phyloP scores from a whole-genome alignment of 768 basidiomycete genomes.

The Amanita pallidorosea region DNA sequence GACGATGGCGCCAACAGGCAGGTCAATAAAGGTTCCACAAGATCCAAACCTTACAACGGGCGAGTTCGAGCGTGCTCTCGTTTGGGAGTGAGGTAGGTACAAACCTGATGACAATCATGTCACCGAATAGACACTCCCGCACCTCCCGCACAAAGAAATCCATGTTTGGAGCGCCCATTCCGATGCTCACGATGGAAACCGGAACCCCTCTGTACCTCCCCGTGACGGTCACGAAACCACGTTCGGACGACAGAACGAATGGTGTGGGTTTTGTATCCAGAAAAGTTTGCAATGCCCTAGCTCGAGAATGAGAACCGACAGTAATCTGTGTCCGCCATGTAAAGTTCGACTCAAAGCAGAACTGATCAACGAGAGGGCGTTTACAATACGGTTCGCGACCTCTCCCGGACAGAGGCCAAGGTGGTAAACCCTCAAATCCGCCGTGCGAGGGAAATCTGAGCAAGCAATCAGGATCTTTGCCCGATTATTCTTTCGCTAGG shows the following conservation, averaged over 20 bases:
- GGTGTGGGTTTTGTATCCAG: constrained; percentile 50
- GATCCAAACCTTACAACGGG: constrained; percentile 54
- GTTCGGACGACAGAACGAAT: constrained; percentile 58
- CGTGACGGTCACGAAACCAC: constrained; percentile 68
- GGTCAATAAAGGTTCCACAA: constrained; percentile 59
- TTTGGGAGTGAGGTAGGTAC: not conserved
- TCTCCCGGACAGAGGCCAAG: constrained; percentile 67
- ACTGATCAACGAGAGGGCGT: constrained; percentile 8
- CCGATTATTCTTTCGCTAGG: not conserved
- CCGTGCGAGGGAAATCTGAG: constrained; percentile 68
- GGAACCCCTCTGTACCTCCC: constrained; percentile 54
- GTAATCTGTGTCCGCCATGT: constrained; percentile 39
- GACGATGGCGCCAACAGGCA: constrained; percentile 69
- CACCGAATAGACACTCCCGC: constrained; percentile 61
- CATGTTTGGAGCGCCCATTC: constrained; percentile 76
- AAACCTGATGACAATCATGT: constrained; percentile 42
- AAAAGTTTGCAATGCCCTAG: constrained; percentile 42
- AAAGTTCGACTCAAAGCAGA: not conserved
- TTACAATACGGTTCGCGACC: constrained; percentile 72
- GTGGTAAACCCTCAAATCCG: constrained; percentile 69
- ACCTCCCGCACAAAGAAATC: constrained; percentile 82
- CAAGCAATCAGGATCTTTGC: not conserved
- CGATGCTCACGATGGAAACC: constrained; percentile 67
- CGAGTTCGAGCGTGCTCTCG: not conserved
- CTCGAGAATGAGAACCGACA: constrained; percentile 64